These are phyloP conservation scores for Parietaria judaica DNA, from an alignment of 306 rosid species.

Conservation along the genomic window DNA sequence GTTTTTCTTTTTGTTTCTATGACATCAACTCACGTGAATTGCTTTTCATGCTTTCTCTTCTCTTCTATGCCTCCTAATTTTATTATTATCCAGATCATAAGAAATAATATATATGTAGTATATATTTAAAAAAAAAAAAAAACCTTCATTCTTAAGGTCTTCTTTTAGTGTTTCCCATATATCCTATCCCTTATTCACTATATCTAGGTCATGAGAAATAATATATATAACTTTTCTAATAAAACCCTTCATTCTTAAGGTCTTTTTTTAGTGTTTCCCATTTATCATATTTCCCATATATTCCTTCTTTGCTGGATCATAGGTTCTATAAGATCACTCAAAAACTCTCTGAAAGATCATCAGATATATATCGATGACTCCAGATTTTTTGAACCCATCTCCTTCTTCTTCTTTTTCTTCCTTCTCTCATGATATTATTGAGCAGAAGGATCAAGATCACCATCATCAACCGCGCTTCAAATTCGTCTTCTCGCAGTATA, in stretches of 20 bases:
- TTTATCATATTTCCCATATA: slow-evolving; percentile 21
- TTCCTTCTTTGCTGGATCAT: slow-evolving; percentile 25
- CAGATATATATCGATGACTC: slow-evolving; percentile 28
- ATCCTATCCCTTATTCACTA: too few relatives aligned
- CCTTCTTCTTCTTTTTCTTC: slow-evolving; percentile 36
- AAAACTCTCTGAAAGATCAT: neutral
- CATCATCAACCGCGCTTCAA: slow-evolving; percentile 27
- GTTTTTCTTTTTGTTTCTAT: slow-evolving; percentile 21
- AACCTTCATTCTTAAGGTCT: too few relatives aligned
- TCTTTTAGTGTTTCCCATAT: too few relatives aligned
- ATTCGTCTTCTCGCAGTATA: slow-evolving; percentile 15
- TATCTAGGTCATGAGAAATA: too few relatives aligned
- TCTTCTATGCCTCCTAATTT: neutral
- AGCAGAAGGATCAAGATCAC: slow-evolving; percentile 25
- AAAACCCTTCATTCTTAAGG: too few relatives aligned
- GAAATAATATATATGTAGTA: too few relatives aligned
- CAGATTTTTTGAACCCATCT: slow-evolving; percentile 39
- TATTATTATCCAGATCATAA: too few relatives aligned
- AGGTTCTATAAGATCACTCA: neutral
- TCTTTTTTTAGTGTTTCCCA: too few relatives aligned
- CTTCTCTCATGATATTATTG: slow-evolving; percentile 23
- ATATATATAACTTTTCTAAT: too few relatives aligned
- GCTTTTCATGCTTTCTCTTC: slow-evolving; percentile 18
- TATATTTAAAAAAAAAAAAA: too few relatives aligned
- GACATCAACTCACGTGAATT: slow-evolving; percentile 51